A percentile compares a stretch with the other conserved stretches of the same genome.
These are phyloP conservation scores for Pulveroboletus sp. DNA, from an alignment of 1,284 basidiomycete species.

Conservation along the genomic window DNA sequence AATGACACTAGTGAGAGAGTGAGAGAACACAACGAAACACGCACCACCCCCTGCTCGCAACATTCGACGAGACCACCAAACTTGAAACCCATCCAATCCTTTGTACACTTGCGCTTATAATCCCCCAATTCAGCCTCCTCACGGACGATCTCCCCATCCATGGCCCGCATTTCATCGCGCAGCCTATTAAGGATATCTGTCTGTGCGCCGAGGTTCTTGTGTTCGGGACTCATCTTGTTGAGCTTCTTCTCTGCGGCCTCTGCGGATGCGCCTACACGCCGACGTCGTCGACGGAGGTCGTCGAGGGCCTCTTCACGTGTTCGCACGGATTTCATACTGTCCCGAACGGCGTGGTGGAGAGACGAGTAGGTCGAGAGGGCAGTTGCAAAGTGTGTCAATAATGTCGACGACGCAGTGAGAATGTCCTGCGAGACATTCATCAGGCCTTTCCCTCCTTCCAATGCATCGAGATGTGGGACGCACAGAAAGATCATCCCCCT, in stretches of 20 bases:
- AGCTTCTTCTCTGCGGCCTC: conserved; percentile 91
- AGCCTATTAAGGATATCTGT: conserved; percentile 75
- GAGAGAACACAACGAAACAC: conserved; percentile 36
- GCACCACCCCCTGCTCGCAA: conserved; percentile 76
- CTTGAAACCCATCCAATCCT: conserved; percentile 80
- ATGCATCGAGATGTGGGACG: conserved; percentile 30
- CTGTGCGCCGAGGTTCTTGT: conserved; percentile 83
- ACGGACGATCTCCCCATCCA: conserved; percentile 83
- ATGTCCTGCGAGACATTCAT: conserved; percentile 61
- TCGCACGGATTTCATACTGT: conserved; percentile 77
- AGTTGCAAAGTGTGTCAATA: conserved; percentile 70
- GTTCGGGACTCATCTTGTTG: conserved; percentile 86
- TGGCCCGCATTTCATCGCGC: conserved; percentile 73
- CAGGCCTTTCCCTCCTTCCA: not conserved
- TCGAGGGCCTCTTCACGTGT: conserved; percentile 85
- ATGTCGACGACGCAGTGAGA: conserved; percentile 67
- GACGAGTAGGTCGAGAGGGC: conserved; percentile 74
- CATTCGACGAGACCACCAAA: conserved; percentile 87
- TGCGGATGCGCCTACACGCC: conserved; percentile 68
- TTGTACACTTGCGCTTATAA: conserved; percentile 75
- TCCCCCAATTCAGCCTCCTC: conserved; percentile 86
- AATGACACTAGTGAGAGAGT: not conserved
- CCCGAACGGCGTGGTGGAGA: conserved; percentile 75
- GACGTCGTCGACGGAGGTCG: conserved; percentile 72
- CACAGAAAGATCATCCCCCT: conserved; percentile 87